Base-by-base conservation (phyloP, 2,329 filamentous ascomycete species). In the Grosmannia clavigera region DNA sequence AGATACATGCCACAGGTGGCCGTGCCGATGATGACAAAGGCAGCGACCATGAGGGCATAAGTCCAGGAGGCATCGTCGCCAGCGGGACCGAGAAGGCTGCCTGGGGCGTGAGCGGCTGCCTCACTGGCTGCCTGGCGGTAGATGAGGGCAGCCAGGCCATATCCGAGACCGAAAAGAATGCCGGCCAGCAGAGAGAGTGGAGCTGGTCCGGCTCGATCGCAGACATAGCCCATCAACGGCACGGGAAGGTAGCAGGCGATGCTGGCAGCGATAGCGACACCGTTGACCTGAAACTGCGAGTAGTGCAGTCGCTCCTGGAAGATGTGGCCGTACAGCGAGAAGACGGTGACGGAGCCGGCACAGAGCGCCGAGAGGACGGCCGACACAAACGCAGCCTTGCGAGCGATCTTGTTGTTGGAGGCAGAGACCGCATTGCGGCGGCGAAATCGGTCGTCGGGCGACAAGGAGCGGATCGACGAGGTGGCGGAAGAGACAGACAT, bases 221-320 rank as follows among this genome's bases (percentile, higher is more conserved):
- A 97, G 57, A 95, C 76, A 72, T 92, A 95, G 46, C 94, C 94
- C 67, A 95, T 87, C 50, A 94, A 67, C 2, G 92, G 88, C 3
- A 97, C 91, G n/a, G 90, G 89, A 5, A 96, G 80, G 74, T 99
- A 99, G 76, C 95, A 85, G 46, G 89, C 86, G 48, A 97, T 76
- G 70, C 92, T 92, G 60, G 90, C 90, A 19, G 87, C 86, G 66
- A 95, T 95, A 63, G 90, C 88, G 54, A 96, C 85, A 55, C 86
- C 84, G 72, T 97, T 97, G 73, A 99, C 90, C 71, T 94, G 89
- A 63, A 94, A 82, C 74, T 99, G 94, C 3, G 85, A 87, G 74
- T 97, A 99, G 69, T 85, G 87, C 58, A 99, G 79, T 53, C 86
- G 85, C 60, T 87, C 86, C 71, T 96, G 90, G 75, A 99, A 90